A percentile compares a stretch with the other conserved stretches of the same genome.
Conservation (phyloP, 305 asterid genomes). For the Petunia hybrid region DNA sequence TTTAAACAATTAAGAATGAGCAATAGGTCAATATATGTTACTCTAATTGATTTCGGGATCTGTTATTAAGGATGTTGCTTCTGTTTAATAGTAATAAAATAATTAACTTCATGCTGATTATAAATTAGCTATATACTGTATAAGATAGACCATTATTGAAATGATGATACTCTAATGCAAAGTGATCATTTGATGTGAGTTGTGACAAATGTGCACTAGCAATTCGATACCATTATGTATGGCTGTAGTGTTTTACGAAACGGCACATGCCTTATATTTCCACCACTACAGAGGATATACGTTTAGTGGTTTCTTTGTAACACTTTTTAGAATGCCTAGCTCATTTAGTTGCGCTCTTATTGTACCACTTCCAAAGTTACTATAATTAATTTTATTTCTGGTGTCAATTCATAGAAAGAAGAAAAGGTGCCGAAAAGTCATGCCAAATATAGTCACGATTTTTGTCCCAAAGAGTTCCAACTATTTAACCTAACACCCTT, state of each 20-base stretch:
- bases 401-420: background rate
- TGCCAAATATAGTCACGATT: background rate
- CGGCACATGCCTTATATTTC: constrained; percentile 25
- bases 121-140: too few species aligned
- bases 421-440: background rate
- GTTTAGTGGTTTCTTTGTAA: constrained; percentile 26
- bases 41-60: background rate
- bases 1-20: too few species aligned
- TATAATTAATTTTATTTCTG: background rate
- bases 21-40: too few species aligned
- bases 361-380: background rate
- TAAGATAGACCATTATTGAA: too few species aligned
- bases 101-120: background rate
- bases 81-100: too few species aligned
- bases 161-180: too few species aligned
- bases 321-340: constrained; percentile 28
- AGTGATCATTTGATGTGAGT: background rate
- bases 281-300: background rate
- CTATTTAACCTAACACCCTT: background rate
- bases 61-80: background rate
- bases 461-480: background rate
- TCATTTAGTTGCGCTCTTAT: constrained; percentile 20
- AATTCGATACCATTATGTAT: background rate
- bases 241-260: constrained; percentile 19
- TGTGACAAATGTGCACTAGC: constrained; percentile 13